Percentiles rank a stretch among this genome's conserved stretches.
phyloP scores from a whole-genome alignment of 352 stramenopile genomes.

The Phytophthora melonis region DNA sequence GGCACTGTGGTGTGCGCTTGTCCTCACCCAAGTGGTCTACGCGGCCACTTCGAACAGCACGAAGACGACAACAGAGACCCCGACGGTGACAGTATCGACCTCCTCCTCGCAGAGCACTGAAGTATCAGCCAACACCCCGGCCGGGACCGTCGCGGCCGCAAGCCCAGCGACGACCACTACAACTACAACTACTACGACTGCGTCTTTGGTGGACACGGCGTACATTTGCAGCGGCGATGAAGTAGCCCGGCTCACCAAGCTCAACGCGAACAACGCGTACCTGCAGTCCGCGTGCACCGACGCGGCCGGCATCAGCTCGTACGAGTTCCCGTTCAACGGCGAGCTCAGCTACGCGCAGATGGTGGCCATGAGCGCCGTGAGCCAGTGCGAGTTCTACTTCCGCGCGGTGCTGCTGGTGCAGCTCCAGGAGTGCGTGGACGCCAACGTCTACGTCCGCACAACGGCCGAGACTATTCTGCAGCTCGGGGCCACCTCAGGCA shows the following conservation, averaged over 20 bases:
- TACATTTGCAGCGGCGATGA: slow-evolving; percentile 46
- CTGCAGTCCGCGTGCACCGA: slow-evolving; percentile 31
- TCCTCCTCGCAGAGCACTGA: slow-evolving; percentile 5
- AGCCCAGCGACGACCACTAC: not conserved
- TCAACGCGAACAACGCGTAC: slow-evolving; percentile 46
- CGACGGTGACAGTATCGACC: slow-evolving; percentile 9
- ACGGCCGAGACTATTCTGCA: slow-evolving; percentile 43
- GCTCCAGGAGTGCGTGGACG: slow-evolving; percentile 41
- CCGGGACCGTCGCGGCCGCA: slow-evolving; percentile 26
- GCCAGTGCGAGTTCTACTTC: slow-evolving; percentile 39
- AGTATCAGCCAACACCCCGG: slow-evolving; percentile 15
- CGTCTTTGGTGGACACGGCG: slow-evolving; percentile 17
- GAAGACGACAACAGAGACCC: slow-evolving; percentile 29
- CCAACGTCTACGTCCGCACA: slow-evolving; percentile 42
- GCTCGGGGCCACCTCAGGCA: slow-evolving; percentile 26
- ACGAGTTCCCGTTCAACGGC: slow-evolving; percentile 47
- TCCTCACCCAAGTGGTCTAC: slow-evolving; percentile 11
- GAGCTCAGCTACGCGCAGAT: slow-evolving; percentile 42
- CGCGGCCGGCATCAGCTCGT: slow-evolving; percentile 30
- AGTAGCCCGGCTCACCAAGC: slow-evolving; percentile 34
- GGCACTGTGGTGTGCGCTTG: slow-evolving; percentile 19
- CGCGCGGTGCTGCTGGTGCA: slow-evolving; percentile 41
- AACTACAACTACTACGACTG: not conserved
- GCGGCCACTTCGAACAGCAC: slow-evolving; percentile 26
- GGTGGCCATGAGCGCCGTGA: slow-evolving; percentile 36